These are phyloP conservation scores for Solanum piurae DNA, from an alignment of 257 asterid genomes.

Conservation along the genomic window DNA sequence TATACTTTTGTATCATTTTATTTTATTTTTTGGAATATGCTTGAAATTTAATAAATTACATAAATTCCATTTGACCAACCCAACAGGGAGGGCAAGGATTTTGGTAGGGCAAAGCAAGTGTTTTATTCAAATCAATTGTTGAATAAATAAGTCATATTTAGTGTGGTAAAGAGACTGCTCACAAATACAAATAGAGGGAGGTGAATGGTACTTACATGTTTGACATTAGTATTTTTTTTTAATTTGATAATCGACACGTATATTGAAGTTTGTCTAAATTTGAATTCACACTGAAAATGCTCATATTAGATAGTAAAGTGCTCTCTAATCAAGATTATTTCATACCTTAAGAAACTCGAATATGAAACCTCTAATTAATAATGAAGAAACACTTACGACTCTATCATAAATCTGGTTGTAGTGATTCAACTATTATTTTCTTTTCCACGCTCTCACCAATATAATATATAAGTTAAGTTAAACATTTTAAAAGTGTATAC, in stretches of 20 bases:
- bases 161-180: not conserved
- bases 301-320: accelerated
- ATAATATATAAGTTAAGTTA: not conserved
- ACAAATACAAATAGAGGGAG: not conserved
- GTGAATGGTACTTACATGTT: not conserved
- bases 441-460: not conserved
- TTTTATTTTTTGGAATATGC: not conserved
- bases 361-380: not conserved
- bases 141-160: not conserved
- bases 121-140: not conserved
- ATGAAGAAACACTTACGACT: not conserved
- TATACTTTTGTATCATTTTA: not conserved
- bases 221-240: not conserved
- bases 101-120: not conserved
- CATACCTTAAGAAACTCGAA: accelerated
- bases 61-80: not conserved
- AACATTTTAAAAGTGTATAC: not conserved
- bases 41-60: not conserved
- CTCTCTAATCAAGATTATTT: no score
- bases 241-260: not conserved
- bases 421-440: not conserved
- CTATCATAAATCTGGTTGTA: accelerated
- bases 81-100: not conserved
- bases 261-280: no score
- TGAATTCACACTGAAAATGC: no score